Percentiles rank a stretch among this genome's conserved stretches.
Conservation (phyloP, 1,139 yeast species). For the Yamadazyma diospyri region DNA sequence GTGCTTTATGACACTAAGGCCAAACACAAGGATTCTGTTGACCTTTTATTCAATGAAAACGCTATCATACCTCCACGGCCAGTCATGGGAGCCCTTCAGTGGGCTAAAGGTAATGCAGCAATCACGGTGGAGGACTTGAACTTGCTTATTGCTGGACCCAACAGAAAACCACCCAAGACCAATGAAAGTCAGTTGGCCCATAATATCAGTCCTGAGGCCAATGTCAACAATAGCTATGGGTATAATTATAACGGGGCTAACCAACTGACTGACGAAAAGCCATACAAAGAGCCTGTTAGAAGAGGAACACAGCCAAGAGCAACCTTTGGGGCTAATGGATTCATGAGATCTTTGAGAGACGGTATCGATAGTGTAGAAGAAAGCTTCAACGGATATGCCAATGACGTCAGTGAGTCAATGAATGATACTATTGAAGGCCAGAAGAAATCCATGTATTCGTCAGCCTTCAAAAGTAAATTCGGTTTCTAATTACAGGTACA, state of each 20-base stretch:
- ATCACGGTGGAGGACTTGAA: constrained; percentile 51
- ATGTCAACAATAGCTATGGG: constrained; percentile 30
- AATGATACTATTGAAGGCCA: constrained; percentile 49
- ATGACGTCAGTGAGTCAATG: constrained; percentile 50
- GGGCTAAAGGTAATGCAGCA: constrained; percentile 76
- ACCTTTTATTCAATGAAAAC: constrained; percentile 56
- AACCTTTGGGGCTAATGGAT: constrained; percentile 20
- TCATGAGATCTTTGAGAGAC: constrained; percentile 47
- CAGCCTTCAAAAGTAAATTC: constrained; percentile 51
- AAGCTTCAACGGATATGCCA: constrained; percentile 56
- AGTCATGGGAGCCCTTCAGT: constrained; percentile 70
- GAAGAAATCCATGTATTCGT: constrained; percentile 48
- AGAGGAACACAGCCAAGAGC: constrained; percentile 17
- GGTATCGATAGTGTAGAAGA: constrained; percentile 57
- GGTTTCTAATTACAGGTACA: constrained; percentile 50
- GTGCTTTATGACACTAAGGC: constrained; percentile 27
- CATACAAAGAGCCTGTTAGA: constrained; percentile 48
- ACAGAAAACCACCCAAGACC: constrained; percentile 50
- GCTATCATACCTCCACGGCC: constrained; percentile 77
- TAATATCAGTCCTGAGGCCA: constrained; percentile 51
- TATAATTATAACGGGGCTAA: constrained; percentile 1
- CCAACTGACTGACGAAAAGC: constrained; percentile 26
- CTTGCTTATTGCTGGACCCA: constrained; percentile 57
- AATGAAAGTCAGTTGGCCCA: constrained; percentile 55
- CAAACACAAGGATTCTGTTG: constrained; percentile 35